Evolutionary conservation across 768 basidiomycete species (phyloP), one percentile per base, ranked within the genome.

Genomic region (Asterophora parasitica): DNA sequence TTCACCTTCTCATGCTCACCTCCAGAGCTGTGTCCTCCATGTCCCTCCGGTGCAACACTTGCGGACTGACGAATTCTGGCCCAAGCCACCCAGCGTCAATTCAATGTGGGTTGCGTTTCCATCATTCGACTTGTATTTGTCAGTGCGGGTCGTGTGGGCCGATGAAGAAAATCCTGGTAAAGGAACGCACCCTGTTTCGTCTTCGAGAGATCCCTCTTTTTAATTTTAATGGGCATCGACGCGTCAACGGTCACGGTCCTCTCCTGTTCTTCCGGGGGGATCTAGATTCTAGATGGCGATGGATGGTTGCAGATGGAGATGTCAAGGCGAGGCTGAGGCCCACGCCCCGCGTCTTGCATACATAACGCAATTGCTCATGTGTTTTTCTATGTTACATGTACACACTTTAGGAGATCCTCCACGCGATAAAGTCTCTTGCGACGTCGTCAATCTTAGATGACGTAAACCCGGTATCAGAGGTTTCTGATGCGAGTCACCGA

Each of bases 141-240:
- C 3, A 3, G 23, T 23, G 23, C 23, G 30, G 33, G 36, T 58
- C 53, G 53, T 42, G 55, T 46, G 52, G 49, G 73, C 79, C 85
- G 62, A 77, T 64, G 88, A 91, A 63, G 87, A 90, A 67, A 77
- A 83, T 71, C 83, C 88, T 91, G 88, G 88, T 91, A 90, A 91
- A 84, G 71, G 78, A 64, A 91, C 79, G 69, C 81, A 85, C 72
- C 88, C 82, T 81, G 73, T 71, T 62, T 63, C 61, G n/a, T 67
- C 61, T 52, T 40, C 23, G 58, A 61, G 65, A 61, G 65, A 66
- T 72, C 69, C 67, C 59, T 59, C 51, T 20, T n/a, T 42, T 49
- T 41, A 31, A 57, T n/a, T 42, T 49, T 41, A 31, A 57, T 63
- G 67, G 65, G 65, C 60, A 61, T 59, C 54, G 23, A 23, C 23